Base-by-base conservation (phyloP, 257 asterid genomes). In the Scutellaria minor region DNA sequence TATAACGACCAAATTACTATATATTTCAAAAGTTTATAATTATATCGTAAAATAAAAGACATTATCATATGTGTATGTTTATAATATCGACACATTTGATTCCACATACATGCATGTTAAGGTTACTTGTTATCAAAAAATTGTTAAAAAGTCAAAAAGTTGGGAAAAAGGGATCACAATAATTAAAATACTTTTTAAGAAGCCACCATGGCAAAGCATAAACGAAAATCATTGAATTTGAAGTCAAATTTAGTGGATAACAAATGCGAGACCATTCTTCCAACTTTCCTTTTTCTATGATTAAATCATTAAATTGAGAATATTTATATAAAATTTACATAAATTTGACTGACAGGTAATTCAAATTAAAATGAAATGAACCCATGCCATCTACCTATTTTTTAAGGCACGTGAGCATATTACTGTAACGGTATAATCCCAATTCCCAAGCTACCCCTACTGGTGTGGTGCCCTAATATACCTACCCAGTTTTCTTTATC, bases 291-390 rank as follows among this genome's bases (percentile, higher is more conserved):
- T 44, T 27, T 47, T 6, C 5, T 22, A 11, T 60, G 53, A 6
- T 46, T 46, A 12, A 68, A 55, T 52, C 14, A 68, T 41, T 61
- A 51, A 35, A 6, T 37, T 39, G 22, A 3, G 3, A 37, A 51
- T 31, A 31, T 31, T 31, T 31, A 2, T 31, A 10, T 48, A 10
- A 48, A 48, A 13, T 10, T 48, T 48, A 9, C 5, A 48, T 10
- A 44, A 0, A 50, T 77, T 77, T 77, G 81, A 77, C 77, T 70
- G 72, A 14, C 72, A 70, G 72, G 9, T 77, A 39, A 27, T 31
- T 39, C 52, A 9, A 46, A 1, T 48, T 15, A 60, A 68, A 50
- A 13, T 40, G 44, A 48, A 31, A 50, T 20, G 57, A 51, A 41
- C 0, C 1, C 66, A 18, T 18, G 18, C 65, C 50, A 78, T 11